phyloP scores from a whole-genome alignment of 129 eudicot genomes.

The Tagetes erecta region DNA sequence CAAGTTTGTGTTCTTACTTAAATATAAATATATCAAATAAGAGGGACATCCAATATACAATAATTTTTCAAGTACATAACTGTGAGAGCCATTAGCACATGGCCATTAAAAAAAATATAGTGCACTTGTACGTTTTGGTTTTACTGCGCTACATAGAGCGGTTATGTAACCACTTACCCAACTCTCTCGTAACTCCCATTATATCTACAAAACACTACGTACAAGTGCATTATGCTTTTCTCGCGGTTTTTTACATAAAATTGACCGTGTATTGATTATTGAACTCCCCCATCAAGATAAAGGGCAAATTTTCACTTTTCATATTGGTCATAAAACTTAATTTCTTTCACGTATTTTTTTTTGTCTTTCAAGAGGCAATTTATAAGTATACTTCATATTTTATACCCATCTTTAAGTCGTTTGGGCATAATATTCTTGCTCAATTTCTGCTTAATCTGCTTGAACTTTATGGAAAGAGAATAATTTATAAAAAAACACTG shows the following conservation, averaged over 20 bases:
- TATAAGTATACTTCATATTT: neutral
- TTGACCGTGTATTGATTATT: too few species aligned
- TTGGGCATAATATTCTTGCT: neutral
- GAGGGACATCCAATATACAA: neutral
- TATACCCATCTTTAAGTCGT: neutral
- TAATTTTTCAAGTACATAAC: neutral
- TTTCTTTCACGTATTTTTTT: neutral
- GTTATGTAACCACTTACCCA: neutral
- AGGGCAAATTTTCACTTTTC: neutral
- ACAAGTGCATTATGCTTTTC: neutral
- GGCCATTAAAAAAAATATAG: too few species aligned
- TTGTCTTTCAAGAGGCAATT: neutral
- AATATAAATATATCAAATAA: conserved; percentile 7
- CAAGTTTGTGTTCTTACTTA: conserved; percentile 9
- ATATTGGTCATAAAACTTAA: conserved; percentile 4
- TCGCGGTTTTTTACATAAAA: neutral
- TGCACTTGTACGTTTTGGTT: neutral
- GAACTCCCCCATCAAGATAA: neutral
- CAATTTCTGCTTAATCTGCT: neutral
- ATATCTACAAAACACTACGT: neutral
- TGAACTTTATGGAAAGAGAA: neutral
- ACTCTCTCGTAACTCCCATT: neutral
- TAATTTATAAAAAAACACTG: neutral
- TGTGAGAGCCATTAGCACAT: neutral
- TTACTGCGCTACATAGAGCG: neutral